phyloP scores from a whole-genome alignment of 2,329 filamentous ascomycete genomes.

The Diaporthe ilicicola region DNA sequence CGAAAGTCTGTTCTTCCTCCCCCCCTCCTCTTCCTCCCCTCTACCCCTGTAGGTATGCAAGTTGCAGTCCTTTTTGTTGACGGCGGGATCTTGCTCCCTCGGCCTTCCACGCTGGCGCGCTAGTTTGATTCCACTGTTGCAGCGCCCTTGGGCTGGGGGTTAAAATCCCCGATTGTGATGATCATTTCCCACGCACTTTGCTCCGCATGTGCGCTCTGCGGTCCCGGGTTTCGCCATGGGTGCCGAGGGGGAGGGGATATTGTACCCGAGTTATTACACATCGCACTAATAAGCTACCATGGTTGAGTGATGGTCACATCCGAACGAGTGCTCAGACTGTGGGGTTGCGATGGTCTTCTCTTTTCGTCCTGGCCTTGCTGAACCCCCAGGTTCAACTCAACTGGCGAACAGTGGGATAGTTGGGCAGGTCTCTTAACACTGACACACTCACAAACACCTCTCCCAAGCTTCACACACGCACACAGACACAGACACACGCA shows the following conservation, averaged over 20 bases:
- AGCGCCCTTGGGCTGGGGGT: background rate
- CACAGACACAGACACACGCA: slow-evolving; percentile 4
- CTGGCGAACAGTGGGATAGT: background rate
- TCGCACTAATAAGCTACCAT: slow-evolving; percentile 4
- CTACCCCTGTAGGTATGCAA: slow-evolving; percentile 1
- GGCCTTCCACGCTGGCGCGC: background rate
- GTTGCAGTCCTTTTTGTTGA: background rate
- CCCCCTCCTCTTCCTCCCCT: background rate
- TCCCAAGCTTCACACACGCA: background rate
- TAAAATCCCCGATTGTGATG: slow-evolving; percentile 13
- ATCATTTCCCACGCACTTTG: background rate
- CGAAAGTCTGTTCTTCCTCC: background rate
- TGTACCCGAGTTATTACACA: slow-evolving; percentile 1
- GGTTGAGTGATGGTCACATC: slow-evolving; percentile 20
- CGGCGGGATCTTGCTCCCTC: background rate
- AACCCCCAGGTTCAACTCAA: background rate
- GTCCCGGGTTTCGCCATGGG: background rate
- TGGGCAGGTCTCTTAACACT: too few species aligned
- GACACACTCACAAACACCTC: too few species aligned
- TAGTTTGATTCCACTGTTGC: background rate
- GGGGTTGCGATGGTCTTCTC: slow-evolving; percentile 1
- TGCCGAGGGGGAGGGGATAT: slow-evolving; percentile 1
- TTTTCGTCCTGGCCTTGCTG: background rate
- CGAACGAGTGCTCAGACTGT: slow-evolving; percentile 23
- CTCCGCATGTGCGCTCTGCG: background rate